Evolutionary conservation across 2,329 filamentous ascomycete species (phyloP).

Genomic region (Neonectria sp.): DNA sequence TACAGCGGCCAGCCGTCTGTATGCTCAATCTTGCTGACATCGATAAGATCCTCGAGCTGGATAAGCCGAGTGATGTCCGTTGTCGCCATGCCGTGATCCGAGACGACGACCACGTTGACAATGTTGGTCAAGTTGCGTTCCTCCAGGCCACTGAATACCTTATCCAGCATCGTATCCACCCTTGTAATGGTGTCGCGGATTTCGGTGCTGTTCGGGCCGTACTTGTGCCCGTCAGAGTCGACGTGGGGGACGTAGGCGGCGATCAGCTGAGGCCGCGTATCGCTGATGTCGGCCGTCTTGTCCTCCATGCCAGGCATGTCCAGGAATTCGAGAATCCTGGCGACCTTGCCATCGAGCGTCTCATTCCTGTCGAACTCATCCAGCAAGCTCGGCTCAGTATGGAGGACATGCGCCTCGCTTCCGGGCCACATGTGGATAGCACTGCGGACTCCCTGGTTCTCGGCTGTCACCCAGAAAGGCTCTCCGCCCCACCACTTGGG

Average conservation of each 20-base stretch:
- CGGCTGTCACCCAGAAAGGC: slow-evolving; percentile 94
- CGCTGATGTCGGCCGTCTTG: slow-evolving; percentile 61
- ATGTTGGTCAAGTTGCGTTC: slow-evolving; percentile 88
- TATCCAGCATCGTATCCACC: slow-evolving; percentile 88
- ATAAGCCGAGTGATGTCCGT: slow-evolving; percentile 86
- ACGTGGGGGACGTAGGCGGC: slow-evolving; percentile 96
- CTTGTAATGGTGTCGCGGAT: slow-evolving; percentile 82
- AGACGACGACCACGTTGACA: slow-evolving; percentile 96
- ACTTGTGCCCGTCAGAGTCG: slow-evolving; percentile 87
- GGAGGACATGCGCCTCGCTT: slow-evolving; percentile 87
- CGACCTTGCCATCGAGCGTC: slow-evolving; percentile 80
- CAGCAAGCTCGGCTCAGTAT: slow-evolving; percentile 82
- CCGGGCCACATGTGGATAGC: slow-evolving; percentile 99
- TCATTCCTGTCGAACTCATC: slow-evolving; percentile 90
- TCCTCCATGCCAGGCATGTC: slow-evolving; percentile 84
- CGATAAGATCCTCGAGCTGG: slow-evolving; percentile 91
- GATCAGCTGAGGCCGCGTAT: slow-evolving; percentile 88
- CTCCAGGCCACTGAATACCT: slow-evolving; percentile 82
- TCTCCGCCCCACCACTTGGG: slow-evolving; percentile 96
- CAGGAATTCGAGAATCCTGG: slow-evolving; percentile 84
- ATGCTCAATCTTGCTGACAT: slow-evolving; percentile 83
- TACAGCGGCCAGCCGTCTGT: slow-evolving; percentile 96
- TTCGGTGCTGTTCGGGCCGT: slow-evolving; percentile 95
- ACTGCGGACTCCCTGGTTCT: slow-evolving; percentile 81
- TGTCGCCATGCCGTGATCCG: slow-evolving; percentile 98